phyloP scores from a whole-genome alignment of 2,329 filamentous ascomycete species.

The Fusarium protoensiforme region DNA sequence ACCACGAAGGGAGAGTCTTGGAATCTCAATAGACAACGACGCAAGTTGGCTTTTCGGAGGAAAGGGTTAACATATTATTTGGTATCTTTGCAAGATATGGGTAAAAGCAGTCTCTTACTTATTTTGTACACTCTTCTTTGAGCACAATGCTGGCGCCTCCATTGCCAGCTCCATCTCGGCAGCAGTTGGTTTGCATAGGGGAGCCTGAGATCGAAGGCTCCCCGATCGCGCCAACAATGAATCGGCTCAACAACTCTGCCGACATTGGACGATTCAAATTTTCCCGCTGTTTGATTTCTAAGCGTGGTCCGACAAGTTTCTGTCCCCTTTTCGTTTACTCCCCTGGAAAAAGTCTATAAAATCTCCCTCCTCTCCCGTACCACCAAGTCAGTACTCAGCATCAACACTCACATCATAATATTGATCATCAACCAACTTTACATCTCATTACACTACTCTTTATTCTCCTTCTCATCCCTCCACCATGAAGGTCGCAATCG shows the following conservation, averaged over 20 bases:
- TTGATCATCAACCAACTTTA: neutral
- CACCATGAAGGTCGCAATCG: slow-evolving; percentile 4
- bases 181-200: neutral
- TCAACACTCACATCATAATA: neutral
- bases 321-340: neutral
- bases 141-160: neutral
- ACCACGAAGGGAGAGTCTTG: neutral
- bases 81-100: neutral
- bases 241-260: neutral
- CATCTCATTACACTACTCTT: neutral
- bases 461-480: neutral
- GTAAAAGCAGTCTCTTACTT: neutral
- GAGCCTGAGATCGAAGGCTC: slow-evolving; percentile 1
- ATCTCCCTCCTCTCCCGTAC: too few relatives aligned
- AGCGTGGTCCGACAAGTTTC: neutral
- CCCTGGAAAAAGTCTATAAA: neutral
- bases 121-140: neutral
- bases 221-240: neutral
- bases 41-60: neutral
- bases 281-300: neutral
- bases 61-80: neutral
- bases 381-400: too few relatives aligned
- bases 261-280: neutral
- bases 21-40: neutral
- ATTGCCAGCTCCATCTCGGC: neutral